Evolutionary conservation across 331 rosid genomes (phyloP).

Genomic region (Telfairia occidentalis): DNA sequence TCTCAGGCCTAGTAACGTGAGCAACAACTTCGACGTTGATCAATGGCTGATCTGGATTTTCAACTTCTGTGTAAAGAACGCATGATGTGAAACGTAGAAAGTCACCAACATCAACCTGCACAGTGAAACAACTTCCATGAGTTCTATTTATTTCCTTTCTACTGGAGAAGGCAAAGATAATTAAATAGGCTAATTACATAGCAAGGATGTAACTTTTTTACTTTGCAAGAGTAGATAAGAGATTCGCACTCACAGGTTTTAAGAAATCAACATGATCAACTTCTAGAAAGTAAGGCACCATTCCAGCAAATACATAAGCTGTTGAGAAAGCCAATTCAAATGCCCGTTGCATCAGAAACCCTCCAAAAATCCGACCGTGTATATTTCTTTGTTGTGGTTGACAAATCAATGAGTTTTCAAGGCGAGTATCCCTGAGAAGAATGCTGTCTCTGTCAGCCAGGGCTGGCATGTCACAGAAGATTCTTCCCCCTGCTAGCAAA

Average conservation of each 20-base stretch:
- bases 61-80: constrained; percentile 71
- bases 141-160: background rate
- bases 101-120: constrained; percentile 89
- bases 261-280: constrained; percentile 94
- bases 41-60: constrained; percentile 43
- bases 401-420: constrained; percentile 76
- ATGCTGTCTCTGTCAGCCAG: constrained; percentile 89
- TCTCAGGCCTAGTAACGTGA: constrained; percentile 85
- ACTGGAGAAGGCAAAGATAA: background rate
- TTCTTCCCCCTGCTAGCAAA: constrained; percentile 68
- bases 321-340: constrained; percentile 88
- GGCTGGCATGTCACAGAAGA: constrained; percentile 89
- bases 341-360: constrained; percentile 91
- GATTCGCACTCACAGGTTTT: constrained; percentile 58
- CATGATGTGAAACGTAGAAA: constrained; percentile 80
- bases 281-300: constrained; percentile 74
- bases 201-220: background rate
- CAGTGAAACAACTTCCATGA: background rate
- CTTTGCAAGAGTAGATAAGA: background rate
- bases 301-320: constrained; percentile 83
- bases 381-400: constrained; percentile 93
- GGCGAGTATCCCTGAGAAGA: constrained; percentile 64
- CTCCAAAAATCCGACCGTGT: constrained; percentile 89
- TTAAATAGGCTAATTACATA: background rate
- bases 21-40: constrained; percentile 84